Evolutionary conservation across 2,329 filamentous ascomycete species (phyloP).

Genomic region (Pseudogymnoascus sp.): DNA sequence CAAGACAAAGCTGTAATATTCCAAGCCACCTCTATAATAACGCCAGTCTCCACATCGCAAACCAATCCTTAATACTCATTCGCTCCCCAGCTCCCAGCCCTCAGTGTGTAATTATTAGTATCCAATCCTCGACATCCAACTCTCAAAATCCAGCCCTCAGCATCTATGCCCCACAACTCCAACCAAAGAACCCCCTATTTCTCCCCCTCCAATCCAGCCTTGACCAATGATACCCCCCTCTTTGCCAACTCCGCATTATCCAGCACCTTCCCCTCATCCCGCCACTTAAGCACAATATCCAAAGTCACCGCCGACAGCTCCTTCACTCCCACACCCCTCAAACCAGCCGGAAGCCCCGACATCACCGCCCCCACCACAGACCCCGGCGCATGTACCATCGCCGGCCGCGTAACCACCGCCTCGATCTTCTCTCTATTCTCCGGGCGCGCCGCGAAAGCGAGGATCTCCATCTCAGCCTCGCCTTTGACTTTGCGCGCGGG

Average conservation of each 20-base stretch:
- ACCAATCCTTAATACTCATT: neutral
- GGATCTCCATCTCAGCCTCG: neutral
- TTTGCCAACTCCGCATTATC: neutral
- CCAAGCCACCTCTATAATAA: neutral
- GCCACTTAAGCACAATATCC: neutral
- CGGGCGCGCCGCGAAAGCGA: neutral
- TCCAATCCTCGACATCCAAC: neutral
- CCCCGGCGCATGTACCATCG: neutral
- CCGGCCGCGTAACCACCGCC: neutral
- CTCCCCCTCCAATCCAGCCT: neutral
- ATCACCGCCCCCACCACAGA: neutral
- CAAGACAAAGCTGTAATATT: constrained; percentile 13
- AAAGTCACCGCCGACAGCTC: neutral
- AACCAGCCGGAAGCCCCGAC: neutral
- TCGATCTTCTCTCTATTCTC: neutral
- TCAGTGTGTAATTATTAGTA: neutral
- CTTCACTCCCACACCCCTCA: neutral
- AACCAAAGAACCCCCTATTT: neutral
- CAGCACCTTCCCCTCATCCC: neutral
- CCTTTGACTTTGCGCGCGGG: neutral
- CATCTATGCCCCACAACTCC: no score
- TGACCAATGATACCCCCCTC: neutral
- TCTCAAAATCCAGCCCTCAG: neutral
- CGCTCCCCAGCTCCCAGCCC: neutral
- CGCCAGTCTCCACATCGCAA: neutral